A percentile compares a stretch with the other conserved stretches of the same genome.
Evolutionary conservation across 75 land plant genomes (phyloP).

Genomic region (Isoetes taiwanensis): DNA sequence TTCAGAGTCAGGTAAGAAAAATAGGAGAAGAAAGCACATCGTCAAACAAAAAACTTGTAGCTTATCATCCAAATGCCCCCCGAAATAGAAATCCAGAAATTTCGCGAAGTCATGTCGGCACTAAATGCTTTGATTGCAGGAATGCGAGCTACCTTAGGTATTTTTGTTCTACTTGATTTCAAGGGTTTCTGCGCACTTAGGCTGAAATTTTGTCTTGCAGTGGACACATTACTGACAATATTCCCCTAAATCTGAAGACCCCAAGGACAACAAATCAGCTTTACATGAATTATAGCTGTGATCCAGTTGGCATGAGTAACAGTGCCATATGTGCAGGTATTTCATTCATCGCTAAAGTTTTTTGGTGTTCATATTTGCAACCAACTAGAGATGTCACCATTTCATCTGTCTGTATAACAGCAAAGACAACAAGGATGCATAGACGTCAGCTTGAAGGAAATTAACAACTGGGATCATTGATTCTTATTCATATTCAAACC

Average conservation of each 20-base stretch:
- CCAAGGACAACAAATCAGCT: conserved; percentile 1
- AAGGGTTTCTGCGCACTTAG: no score
- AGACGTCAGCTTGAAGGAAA: no score
- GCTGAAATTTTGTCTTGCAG: no score
- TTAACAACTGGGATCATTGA: no score
- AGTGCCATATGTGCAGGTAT: not conserved
- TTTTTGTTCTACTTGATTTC: no score
- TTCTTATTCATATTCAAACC: no score
- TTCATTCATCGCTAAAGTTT: no score
- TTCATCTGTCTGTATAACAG: no score
- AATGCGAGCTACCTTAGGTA: conserved; percentile 8
- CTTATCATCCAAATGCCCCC: conserved; percentile 3
- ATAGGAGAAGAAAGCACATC: not conserved
- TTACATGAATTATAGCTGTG: conserved; percentile 2
- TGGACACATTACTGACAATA: not conserved
- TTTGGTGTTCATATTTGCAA: no score
- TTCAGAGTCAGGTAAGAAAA: not conserved
- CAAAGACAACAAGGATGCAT: no score
- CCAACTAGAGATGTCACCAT: no score
- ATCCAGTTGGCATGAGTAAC: not conserved
- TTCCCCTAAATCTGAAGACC: not conserved
- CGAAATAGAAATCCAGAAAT: not conserved
- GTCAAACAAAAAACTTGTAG: not conserved
- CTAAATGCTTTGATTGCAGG: not conserved
- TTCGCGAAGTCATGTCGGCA: conserved; percentile 1